These are phyloP conservation scores for Linnemannia exigua DNA, from an alignment of 192 early-diverging fungal genomes.

Conservation along the genomic window DNA sequence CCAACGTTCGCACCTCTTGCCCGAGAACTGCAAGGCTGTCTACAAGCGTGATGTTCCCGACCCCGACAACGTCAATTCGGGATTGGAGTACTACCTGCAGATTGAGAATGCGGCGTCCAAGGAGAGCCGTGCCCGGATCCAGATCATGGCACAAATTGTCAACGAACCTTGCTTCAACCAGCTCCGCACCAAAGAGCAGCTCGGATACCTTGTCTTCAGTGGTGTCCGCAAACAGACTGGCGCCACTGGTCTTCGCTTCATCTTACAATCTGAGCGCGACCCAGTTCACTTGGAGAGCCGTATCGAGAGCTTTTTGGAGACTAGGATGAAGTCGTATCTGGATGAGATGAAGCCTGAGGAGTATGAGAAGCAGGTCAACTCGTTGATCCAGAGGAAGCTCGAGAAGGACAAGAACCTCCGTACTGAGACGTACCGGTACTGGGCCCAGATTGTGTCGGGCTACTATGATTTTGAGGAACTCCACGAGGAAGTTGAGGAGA, in stretches of 20 bases:
- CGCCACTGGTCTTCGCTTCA: constrained; percentile 80
- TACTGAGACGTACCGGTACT: constrained; percentile 81
- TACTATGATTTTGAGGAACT: constrained; percentile 92
- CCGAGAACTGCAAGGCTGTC: constrained; percentile 63
- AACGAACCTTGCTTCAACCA: constrained; percentile 95
- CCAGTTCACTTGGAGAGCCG: constrained; percentile 86
- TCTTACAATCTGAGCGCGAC: constrained; percentile 90
- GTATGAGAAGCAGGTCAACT: constrained; percentile 81
- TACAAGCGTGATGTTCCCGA: constrained; percentile 76
- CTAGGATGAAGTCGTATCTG: constrained; percentile 58
- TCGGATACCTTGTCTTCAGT: constrained; percentile 85
- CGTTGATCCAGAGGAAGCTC: constrained; percentile 77
- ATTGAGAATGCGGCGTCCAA: constrained; percentile 79
- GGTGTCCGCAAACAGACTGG: constrained; percentile 82
- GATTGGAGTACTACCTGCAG: constrained; percentile 88
- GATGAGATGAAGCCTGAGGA: constrained; percentile 78
- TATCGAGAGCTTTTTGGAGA: constrained; percentile 81
- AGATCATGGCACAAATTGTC: constrained; percentile 85
- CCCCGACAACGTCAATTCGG: constrained; percentile 88
- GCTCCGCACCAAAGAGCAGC: constrained; percentile 92
- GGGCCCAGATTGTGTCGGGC: constrained; percentile 79
- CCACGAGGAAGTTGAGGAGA: constrained; percentile 71
- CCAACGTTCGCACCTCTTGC: constrained; percentile 69
- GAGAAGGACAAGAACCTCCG: constrained; percentile 92
- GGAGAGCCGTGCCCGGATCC: constrained; percentile 73